Conservation (phyloP, 129 eudicot species). For the Scalesia atractyloides region DNA sequence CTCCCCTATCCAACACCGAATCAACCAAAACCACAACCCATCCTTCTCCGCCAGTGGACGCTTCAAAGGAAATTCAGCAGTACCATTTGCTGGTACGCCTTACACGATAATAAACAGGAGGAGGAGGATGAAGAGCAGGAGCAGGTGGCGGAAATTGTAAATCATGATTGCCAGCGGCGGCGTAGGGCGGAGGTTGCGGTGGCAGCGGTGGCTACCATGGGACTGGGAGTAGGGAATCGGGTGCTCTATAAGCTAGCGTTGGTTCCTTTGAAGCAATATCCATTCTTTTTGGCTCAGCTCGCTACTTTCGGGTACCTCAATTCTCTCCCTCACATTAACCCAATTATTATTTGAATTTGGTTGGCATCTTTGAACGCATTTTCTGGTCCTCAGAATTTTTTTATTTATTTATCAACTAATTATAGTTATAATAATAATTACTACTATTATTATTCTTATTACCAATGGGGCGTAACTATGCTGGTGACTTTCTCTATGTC, state of each 20-base stretch:
- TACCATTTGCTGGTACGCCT: slow-evolving; percentile 26
- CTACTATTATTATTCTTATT: not conserved
- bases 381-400: not conserved
- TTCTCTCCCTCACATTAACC: not conserved
- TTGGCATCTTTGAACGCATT: slow-evolving; percentile 17
- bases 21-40: too few relatives aligned
- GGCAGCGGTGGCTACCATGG: slow-evolving; percentile 81
- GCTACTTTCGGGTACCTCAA: slow-evolving; percentile 87
- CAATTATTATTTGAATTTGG: not conserved
- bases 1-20: too few relatives aligned
- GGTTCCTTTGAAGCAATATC: slow-evolving; percentile 82
- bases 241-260: slow-evolving; percentile 87
- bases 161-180: slow-evolving; percentile 7
- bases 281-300: slow-evolving; percentile 87
- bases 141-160: slow-evolving; percentile 13
- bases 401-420: not conserved
- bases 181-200: slow-evolving; percentile 52
- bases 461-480: too few relatives aligned
- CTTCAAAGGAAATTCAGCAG: not conserved
- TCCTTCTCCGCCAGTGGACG: slow-evolving; percentile 8
- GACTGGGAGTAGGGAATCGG: slow-evolving; percentile 86
- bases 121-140: not conserved
- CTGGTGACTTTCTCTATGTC: too few relatives aligned
- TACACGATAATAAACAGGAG: slow-evolving; percentile 15
- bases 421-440: not conserved